Evolutionary conservation across 1,284 basidiomycete species (phyloP), one percentile per base, ranked within the genome.

Genomic region (Peniophora sp.): DNA sequence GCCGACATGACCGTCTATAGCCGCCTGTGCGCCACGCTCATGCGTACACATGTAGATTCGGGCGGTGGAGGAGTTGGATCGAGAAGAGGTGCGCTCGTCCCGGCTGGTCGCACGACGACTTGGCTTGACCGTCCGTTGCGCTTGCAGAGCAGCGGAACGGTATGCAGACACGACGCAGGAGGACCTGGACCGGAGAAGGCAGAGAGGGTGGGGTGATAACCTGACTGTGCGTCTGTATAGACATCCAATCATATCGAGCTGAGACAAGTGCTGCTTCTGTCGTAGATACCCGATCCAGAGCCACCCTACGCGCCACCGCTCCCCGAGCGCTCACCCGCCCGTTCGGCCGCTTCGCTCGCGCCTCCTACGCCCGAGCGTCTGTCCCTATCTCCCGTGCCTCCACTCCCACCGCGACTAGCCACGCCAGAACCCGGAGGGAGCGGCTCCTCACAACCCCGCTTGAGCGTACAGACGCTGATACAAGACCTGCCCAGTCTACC

Each of bases 51-150:
- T 5, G 37, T 47, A 50, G 87, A 60, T 89, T 91, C 59, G 88
- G 88, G 36, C 74, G 88, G 54, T 91, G 88, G 88, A 78, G 75
- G 62, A 78, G 81, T 17, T 91, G 88, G 88, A 85, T 91, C 53
- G 88, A 91, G 70, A 91, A 91, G 65, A 76, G 87, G 88, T 85
- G 55, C 50, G 67, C 53, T 3, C 36, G n/a, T 24, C 44, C 12
- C 32, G 47, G 27, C 22, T 54, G 41, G 43, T n/a, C 8, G n/a
- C 34, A 42, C n/a, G 37, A 20, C 37, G 18, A 20, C n/a, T 20
- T 20, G n/a, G 5, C 15, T 20, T 41, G 24, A 11, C 20, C 41
- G 37, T 35, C 42, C 49, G 45, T 15, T 42, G 41, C 18, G n/a
- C 47, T 18, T 39, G 41, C 57, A 89, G 88, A 65, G 88, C 88